Percentiles rank a stretch among this genome's conserved stretches.
Conservation (phyloP, 805 yeast genomes). For the Candida xiaguanensis region DNA sequence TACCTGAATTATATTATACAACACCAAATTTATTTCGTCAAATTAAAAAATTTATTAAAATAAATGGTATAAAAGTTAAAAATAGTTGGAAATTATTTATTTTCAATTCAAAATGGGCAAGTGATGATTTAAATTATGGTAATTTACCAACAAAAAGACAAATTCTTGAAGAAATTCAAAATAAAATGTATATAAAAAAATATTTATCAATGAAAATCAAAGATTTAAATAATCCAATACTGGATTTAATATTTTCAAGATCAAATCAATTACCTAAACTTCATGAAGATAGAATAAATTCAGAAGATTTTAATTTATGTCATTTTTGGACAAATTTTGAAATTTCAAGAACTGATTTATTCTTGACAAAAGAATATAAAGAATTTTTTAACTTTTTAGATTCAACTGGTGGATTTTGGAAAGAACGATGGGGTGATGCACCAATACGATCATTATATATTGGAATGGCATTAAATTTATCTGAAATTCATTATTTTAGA, state of each 20-base stretch:
- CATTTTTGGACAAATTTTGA: conserved; percentile 95
- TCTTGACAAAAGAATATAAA: conserved; percentile 61
- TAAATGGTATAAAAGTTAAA: conserved; percentile 44
- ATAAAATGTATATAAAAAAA: conserved; percentile 21
- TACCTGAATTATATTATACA: conserved; percentile 76
- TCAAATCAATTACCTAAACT: conserved; percentile 27
- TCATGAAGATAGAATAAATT: conserved; percentile 56
- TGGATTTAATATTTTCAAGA: conserved; percentile 36
- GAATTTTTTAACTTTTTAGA: conserved; percentile 70
- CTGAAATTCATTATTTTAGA: conserved; percentile 83
- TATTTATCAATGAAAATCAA: conserved; percentile 18
- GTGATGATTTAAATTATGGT: conserved; percentile 25
- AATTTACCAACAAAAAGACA: conserved; percentile 16
- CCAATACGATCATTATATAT: conserved; percentile 89
- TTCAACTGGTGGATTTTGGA: conserved; percentile 73
- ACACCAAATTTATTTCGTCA: conserved; percentile 77
- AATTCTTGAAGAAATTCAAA: conserved; percentile 26
- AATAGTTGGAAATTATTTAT: conserved; percentile 69
- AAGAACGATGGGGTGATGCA: conserved; percentile 97
- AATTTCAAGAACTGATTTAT: conserved; percentile 78
- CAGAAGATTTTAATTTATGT: conserved; percentile 70
- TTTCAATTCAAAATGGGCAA: conserved; percentile 21
- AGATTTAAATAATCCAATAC: conserved; percentile 23
- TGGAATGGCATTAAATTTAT: conserved; percentile 64
- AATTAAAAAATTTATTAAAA: conserved; percentile 60